Percentiles rank a stretch among this genome's conserved stretches.
Evolutionary conservation across 2,329 filamentous ascomycete species (phyloP).

Genomic region (Fusarium subglutinans): DNA sequence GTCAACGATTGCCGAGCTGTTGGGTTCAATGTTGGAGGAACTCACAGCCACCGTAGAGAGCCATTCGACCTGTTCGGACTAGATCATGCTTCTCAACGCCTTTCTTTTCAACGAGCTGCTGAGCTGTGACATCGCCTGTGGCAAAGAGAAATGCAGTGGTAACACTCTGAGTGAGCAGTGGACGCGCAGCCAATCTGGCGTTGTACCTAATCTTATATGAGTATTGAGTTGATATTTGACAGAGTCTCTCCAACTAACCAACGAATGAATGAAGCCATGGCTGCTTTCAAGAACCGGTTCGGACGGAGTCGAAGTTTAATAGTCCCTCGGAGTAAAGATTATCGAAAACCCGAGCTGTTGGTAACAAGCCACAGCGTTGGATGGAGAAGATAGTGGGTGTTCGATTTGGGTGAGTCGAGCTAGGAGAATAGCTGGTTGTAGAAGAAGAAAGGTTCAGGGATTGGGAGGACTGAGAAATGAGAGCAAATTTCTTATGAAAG

Average conservation of each 20-base stretch:
- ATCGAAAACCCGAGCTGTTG: constrained; percentile 8
- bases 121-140: constrained; percentile 88
- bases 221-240: constrained; percentile 6
- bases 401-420: constrained; percentile 17
- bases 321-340: constrained; percentile 5
- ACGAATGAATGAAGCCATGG: constrained; percentile 45
- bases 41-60: constrained; percentile 79
- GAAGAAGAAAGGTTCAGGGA: constrained; percentile 17
- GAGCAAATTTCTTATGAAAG: neutral
- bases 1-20: constrained; percentile 8
- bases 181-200: constrained; percentile 78
- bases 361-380: constrained; percentile 35
- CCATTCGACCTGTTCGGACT: constrained; percentile 79
- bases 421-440: neutral
- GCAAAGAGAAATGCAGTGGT: constrained; percentile 94
- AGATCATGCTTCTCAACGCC: constrained; percentile 81
- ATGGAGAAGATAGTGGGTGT: constrained; percentile 9
- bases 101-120: constrained; percentile 87
- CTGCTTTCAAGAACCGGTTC: neutral
- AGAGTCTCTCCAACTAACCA: constrained; percentile 39
- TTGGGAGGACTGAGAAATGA: neutral
- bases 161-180: constrained; percentile 88
- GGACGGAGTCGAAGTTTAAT: constrained; percentile 24
- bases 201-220: constrained; percentile 75
- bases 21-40: constrained; percentile 29